phyloP scores from a whole-genome alignment of 768 basidiomycete species.

The Leccinum subgranulosum region DNA sequence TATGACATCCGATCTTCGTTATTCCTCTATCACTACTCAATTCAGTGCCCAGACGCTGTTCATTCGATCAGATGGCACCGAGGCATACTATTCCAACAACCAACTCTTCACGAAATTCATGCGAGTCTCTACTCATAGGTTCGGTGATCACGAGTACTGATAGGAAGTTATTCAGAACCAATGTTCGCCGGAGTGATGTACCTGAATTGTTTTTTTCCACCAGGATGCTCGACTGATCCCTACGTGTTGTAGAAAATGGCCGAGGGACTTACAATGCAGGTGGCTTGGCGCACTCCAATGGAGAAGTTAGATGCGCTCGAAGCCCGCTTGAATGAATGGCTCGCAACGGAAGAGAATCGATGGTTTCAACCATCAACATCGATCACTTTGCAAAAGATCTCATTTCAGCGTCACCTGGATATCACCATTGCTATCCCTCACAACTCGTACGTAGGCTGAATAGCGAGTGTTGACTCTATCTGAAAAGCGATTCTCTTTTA shows the following conservation, averaged over 20 bases:
- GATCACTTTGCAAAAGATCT: conserved; percentile 60
- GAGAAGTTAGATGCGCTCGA: conserved; percentile 71
- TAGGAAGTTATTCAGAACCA: conserved; percentile 43
- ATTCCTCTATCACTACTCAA: neutral
- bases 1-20: conserved; percentile 24
- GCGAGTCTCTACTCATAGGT: conserved; percentile 34
- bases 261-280: conserved; percentile 64
- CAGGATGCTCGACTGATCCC: conserved; percentile 9
- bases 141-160: neutral
- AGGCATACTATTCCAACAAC: conserved; percentile 81
- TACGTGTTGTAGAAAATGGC: conserved; percentile 54
- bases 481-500: conserved; percentile 12
- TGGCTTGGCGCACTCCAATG: conserved; percentile 73
- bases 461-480: neutral
- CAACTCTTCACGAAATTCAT: conserved; percentile 75
- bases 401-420: conserved; percentile 63
- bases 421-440: conserved; percentile 63
- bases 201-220: conserved; percentile 17
- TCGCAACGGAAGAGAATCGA: conserved; percentile 73
- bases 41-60: conserved; percentile 54
- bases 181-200: conserved; percentile 70
- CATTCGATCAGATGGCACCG: conserved; percentile 66
- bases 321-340: conserved; percentile 67
- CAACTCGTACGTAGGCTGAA: conserved; percentile 38
- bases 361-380: conserved; percentile 73